Conservation (phyloP, 345 rosid species). For the Trapa incisa region DNA sequence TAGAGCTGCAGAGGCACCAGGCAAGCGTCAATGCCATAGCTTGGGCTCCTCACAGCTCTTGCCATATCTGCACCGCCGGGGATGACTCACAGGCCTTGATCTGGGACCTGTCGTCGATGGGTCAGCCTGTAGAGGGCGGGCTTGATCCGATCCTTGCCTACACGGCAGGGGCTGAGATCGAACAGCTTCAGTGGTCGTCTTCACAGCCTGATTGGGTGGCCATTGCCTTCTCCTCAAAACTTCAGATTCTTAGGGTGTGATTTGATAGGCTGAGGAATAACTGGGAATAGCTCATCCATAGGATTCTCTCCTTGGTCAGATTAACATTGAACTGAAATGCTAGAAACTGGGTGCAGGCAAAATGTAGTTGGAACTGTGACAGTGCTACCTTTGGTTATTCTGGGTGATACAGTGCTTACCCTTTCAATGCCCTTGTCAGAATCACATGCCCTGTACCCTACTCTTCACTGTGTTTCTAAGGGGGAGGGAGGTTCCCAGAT, state of each 20-base stretch:
- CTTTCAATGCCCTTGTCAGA: not conserved
- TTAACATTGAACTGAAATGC: not conserved
- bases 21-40: constrained; percentile 85
- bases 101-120: constrained; percentile 95
- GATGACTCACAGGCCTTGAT: constrained; percentile 94
- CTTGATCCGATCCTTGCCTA: constrained; percentile 90
- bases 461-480: not conserved
- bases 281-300: not conserved
- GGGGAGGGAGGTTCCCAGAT: not conserved
- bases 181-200: constrained; percentile 94
- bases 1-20: constrained; percentile 89
- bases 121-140: constrained; percentile 92
- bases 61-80: constrained; percentile 96
- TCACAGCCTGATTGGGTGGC: constrained; percentile 99
- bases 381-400: not conserved
- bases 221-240: constrained; percentile 81
- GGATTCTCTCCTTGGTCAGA: not conserved
- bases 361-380: not conserved
- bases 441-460: not conserved
- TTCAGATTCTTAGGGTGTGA: constrained; percentile 96
- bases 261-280: not conserved
- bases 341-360: not conserved
- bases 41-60: constrained; percentile 97
- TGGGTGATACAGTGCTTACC: not conserved
- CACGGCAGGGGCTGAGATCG: constrained; percentile 91